A percentile compares a stretch with the other conserved stretches of the same genome.
Evolutionary conservation across 2,329 filamentous ascomycete genomes (phyloP).

Genomic region (Colletotrichum camelliae): DNA sequence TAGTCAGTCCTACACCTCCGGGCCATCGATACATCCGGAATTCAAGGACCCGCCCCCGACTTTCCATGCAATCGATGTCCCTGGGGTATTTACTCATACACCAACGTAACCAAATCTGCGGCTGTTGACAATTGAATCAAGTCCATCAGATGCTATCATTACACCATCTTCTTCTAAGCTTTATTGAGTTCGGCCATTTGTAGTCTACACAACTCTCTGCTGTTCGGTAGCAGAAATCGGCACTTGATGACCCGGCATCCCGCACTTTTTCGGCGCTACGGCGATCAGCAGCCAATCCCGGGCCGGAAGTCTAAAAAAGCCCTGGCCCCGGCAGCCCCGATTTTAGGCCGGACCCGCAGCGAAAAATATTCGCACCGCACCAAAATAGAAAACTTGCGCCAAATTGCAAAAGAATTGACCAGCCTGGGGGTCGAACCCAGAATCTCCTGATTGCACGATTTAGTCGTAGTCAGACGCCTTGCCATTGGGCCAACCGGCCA

Average conservation of each 20-base stretch:
- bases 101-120: not conserved
- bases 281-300: not conserved
- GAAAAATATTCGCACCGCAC: not conserved
- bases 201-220: not conserved
- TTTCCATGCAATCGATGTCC: not conserved
- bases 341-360: not conserved
- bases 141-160: not conserved
- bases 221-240: not conserved
- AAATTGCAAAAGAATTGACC: conserved; percentile 3
- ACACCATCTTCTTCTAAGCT: too few species aligned
- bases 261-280: not conserved
- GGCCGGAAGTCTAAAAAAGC: not conserved
- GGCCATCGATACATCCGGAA: not conserved
- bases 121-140: not conserved
- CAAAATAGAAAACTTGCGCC: not conserved
- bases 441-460: conserved; percentile 12
- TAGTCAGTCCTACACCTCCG: not conserved
- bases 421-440: conserved; percentile 23
- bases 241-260: not conserved
- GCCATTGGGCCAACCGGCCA: conserved; percentile 39
- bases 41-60: not conserved
- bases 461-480: conserved; percentile 48
- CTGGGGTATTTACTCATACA: not conserved
- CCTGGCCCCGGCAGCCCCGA: not conserved
- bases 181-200: not conserved